phyloP scores from a whole-genome alignment of 1,284 basidiomycete genomes.

The Cryptococcus sp. region DNA sequence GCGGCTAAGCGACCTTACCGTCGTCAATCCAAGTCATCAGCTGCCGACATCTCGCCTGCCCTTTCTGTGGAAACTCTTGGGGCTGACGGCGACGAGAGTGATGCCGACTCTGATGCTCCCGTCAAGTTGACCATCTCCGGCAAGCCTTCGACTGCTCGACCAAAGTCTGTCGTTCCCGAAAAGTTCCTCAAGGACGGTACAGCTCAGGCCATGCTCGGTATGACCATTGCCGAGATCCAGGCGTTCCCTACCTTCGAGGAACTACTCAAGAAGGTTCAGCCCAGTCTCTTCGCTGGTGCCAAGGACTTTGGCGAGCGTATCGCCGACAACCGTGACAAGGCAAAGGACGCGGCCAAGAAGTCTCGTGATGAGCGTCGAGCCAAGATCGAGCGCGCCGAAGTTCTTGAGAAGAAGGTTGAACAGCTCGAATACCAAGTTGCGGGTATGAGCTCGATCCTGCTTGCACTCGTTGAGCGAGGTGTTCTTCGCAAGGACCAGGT shows the following conservation, averaged over 20 bases:
- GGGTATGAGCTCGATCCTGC: slow-evolving; percentile 29
- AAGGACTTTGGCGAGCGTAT: slow-evolving; percentile 44
- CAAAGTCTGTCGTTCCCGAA: slow-evolving; percentile 43
- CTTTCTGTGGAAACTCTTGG: slow-evolving; percentile 8
- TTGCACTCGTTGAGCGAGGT: slow-evolving; percentile 31
- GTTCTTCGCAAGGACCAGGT: slow-evolving; percentile 30
- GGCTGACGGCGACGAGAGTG: slow-evolving; percentile 6
- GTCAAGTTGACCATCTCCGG: slow-evolving; percentile 33
- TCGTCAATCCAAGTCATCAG: slow-evolving; percentile 13
- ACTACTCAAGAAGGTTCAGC: slow-evolving; percentile 31
- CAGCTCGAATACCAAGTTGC: slow-evolving; percentile 27
- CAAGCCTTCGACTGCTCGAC: slow-evolving; percentile 43
- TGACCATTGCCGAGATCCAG: slow-evolving; percentile 33
- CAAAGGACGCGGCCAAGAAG: slow-evolving; percentile 47
- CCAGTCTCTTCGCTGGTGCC: slow-evolving; percentile 27
- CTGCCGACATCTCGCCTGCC: slow-evolving; percentile 11
- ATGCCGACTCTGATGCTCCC: slow-evolving; percentile 11
- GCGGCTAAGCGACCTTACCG: slow-evolving; percentile 25
- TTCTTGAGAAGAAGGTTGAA: slow-evolving; percentile 37
- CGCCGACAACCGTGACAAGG: slow-evolving; percentile 43
- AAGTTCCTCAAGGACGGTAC: slow-evolving; percentile 44
- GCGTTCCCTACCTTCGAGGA: slow-evolving; percentile 35
- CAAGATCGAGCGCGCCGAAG: slow-evolving; percentile 36
- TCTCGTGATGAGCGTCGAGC: slow-evolving; percentile 42
- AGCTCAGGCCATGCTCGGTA: slow-evolving; percentile 37